Evolutionary conservation across 2,329 filamentous ascomycete species (phyloP).

Genomic region (Pseudogymnoascus sp.): DNA sequence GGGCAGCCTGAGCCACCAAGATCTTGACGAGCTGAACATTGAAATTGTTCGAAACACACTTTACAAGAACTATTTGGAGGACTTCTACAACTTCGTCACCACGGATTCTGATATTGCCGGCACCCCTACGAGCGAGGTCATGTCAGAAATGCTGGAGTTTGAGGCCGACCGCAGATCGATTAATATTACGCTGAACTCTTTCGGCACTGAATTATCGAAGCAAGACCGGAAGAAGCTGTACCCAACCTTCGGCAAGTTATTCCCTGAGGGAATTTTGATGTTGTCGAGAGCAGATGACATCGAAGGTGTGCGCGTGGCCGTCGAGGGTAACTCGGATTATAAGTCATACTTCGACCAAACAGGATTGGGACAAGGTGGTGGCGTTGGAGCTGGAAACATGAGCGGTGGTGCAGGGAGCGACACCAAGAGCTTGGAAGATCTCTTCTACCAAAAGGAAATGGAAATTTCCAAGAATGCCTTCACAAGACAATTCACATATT

Average conservation of each 20-base stretch:
- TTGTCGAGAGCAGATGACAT: constrained; percentile 89
- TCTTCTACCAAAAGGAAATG: constrained; percentile 99
- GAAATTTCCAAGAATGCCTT: constrained; percentile 93
- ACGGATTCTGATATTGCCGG: constrained; percentile 76
- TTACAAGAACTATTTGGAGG: constrained; percentile 99
- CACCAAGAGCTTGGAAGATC: constrained; percentile 84
- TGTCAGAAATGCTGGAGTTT: constrained; percentile 93
- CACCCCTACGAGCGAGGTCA: constrained; percentile 85
- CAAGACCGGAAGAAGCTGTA: constrained; percentile 93
- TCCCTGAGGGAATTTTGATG: constrained; percentile 92
- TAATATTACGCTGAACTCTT: constrained; percentile 98
- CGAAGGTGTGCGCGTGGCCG: constrained; percentile 85
- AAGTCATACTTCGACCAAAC: constrained; percentile 93
- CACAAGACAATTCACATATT: constrained; percentile 89
- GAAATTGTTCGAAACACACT: constrained; percentile 97
- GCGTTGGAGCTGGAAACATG: constrained; percentile 74
- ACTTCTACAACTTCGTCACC: constrained; percentile 93
- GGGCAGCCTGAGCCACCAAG: constrained; percentile 88
- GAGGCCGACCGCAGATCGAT: constrained; percentile 94
- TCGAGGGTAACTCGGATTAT: constrained; percentile 89
- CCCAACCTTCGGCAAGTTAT: constrained; percentile 80
- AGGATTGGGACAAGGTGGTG: constrained; percentile 65
- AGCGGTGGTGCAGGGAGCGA: constrained; percentile 69
- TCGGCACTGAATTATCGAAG: constrained; percentile 93
- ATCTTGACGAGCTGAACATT: constrained; percentile 97